Conservation (phyloP, 441 rosid species). For the Metrosideros polymorpha region DNA sequence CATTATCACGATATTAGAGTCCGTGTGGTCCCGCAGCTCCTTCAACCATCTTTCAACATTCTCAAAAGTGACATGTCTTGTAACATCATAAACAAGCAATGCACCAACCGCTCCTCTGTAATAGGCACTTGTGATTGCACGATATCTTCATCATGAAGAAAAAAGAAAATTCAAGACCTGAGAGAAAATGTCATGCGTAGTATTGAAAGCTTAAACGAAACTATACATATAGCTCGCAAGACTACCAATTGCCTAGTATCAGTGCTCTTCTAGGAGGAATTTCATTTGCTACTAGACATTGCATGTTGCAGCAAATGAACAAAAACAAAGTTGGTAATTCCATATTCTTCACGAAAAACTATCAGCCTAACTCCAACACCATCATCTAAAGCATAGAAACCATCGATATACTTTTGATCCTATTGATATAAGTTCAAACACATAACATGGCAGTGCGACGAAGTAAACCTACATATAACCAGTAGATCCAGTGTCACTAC, state of each 20-base stretch:
- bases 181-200: background rate
- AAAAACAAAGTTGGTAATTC: background rate
- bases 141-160: conserved; percentile 1
- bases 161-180: background rate
- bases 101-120: conserved; percentile 17
- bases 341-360: background rate
- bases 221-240: background rate
- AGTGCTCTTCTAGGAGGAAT: background rate
- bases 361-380: background rate
- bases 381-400: background rate
- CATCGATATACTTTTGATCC: background rate
- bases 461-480: background rate
- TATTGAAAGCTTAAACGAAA: background rate
- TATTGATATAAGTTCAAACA: background rate
- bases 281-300: background rate
- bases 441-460: background rate
- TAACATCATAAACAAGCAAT: conserved; percentile 2
- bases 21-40: conserved; percentile 13
- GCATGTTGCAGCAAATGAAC: background rate
- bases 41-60: conserved; percentile 13
- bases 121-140: conserved; percentile 11
- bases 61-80: conserved; percentile 10
- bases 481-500: background rate
- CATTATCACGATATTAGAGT: conserved; percentile 10
- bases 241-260: background rate